Conservation (phyloP, 768 basidiomycete genomes). For the Naganishia onofrii region DNA sequence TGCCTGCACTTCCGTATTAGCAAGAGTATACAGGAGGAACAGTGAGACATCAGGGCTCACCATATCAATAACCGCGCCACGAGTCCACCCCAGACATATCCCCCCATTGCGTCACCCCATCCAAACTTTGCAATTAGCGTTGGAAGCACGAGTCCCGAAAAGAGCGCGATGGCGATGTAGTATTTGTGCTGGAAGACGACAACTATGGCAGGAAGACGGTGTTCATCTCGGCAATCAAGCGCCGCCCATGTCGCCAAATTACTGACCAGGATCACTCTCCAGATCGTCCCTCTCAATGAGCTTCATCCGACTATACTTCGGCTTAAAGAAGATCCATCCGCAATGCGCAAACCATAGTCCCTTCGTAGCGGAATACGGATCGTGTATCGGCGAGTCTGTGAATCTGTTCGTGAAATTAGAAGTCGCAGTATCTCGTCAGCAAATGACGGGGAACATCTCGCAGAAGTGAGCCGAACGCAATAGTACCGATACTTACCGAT, state of each 20-base stretch:
- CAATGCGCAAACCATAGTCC: constrained; percentile 75
- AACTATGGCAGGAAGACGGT: constrained; percentile 53
- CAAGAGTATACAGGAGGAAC: constrained; percentile 53
- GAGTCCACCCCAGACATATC: constrained; percentile 69
- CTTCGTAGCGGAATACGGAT: constrained; percentile 67
- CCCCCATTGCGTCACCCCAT: constrained; percentile 67
- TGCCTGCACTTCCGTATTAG: constrained; percentile 57
- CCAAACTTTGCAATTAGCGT: constrained; percentile 57
- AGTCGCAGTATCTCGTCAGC: not conserved
- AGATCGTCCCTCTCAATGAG: constrained; percentile 68
- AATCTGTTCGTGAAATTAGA: constrained; percentile 34
- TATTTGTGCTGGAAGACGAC: constrained; percentile 69
- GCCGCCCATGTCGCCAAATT: not conserved
- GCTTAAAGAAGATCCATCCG: constrained; percentile 83
- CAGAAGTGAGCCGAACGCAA: not conserved
- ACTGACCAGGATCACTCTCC: constrained; percentile 65
- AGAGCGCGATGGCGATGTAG: constrained; percentile 64
- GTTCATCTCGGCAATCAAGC: not conserved
- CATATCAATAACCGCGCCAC: constrained; percentile 63
- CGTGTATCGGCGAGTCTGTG: constrained; percentile 65
- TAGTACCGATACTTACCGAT: constrained; percentile 53
- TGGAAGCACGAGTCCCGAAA: constrained; percentile 64
- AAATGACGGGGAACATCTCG: not conserved
- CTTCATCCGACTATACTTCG: constrained; percentile 63
- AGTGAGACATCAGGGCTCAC: constrained; percentile 38